Evolutionary conservation across 1,284 basidiomycete genomes (phyloP).

Genomic region (Grifola frondosa): DNA sequence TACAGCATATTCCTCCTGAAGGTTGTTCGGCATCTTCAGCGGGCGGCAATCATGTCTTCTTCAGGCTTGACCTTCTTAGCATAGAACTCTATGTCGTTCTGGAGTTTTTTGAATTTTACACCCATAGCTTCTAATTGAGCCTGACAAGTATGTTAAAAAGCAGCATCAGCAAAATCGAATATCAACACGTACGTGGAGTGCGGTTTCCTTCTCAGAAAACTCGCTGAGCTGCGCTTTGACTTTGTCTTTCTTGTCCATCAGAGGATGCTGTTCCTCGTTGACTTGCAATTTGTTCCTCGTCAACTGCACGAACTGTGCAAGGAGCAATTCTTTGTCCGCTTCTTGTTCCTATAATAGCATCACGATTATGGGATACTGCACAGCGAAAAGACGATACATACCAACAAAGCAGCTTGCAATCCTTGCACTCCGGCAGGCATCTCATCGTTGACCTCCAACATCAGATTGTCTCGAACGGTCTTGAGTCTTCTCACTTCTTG

Average conservation of each 20-base stretch:
- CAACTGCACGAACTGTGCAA: slow-evolving; percentile 50
- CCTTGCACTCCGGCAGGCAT: slow-evolving; percentile 71
- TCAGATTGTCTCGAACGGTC: slow-evolving; percentile 38
- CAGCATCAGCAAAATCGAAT: background rate
- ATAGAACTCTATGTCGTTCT: slow-evolving; percentile 44
- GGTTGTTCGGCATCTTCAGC: slow-evolving; percentile 43
- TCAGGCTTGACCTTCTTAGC: slow-evolving; percentile 40
- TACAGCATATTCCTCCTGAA: slow-evolving; percentile 63
- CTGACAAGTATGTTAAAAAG: slow-evolving; percentile 29
- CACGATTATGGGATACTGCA: background rate
- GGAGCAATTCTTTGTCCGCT: slow-evolving; percentile 47
- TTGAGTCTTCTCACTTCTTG: slow-evolving; percentile 23
- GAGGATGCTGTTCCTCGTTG: slow-evolving; percentile 41
- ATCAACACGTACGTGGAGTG: slow-evolving; percentile 39
- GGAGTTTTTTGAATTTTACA: slow-evolving; percentile 42
- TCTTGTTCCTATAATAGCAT: slow-evolving; percentile 47
- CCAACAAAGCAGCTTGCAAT: slow-evolving; percentile 58
- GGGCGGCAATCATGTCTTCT: slow-evolving; percentile 23
- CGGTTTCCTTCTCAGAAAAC: slow-evolving; percentile 42
- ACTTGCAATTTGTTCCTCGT: slow-evolving; percentile 40
- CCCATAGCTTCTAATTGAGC: no score
- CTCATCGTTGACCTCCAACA: slow-evolving; percentile 70
- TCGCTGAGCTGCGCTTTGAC: slow-evolving; percentile 48
- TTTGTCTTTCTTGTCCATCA: slow-evolving; percentile 43
- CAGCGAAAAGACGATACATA: slow-evolving; percentile 25